Evolutionary conservation across 2,329 filamentous ascomycete genomes (phyloP), one percentile per base, ranked within the genome.

Genomic region (Penicillium sp.): DNA sequence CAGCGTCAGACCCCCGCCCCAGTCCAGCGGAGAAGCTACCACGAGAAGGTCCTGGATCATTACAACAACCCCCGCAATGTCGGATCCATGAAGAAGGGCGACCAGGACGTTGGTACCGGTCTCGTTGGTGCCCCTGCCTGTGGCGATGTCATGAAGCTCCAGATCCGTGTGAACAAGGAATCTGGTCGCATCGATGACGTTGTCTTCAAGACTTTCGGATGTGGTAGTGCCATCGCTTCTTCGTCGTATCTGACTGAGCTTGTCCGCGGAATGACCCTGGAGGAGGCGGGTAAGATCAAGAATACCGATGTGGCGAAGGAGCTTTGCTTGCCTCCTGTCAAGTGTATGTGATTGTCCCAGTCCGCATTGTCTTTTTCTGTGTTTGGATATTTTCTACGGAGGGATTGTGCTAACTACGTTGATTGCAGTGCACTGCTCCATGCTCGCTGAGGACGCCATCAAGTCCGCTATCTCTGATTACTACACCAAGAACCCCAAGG

Each of bases 291-390:
- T 57, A 89, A 90, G 81, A 91, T 99, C 71, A 90, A 92, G 82
- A 99, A 99, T 81, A 97, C 94, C 3, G 93, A 99, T 80, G 99
- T 99, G 75, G 95, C 95, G 40, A 96, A 96, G 83, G 96, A 99
- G 81, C 83, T 97, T 59, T 95, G 92, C 90, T 91, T 61, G 89
- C 92, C 92, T 38, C 92, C 92, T 63, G 92, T 96, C 54, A 96
- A 96, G 82, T 80, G 91, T 93, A 81, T 79, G 89, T 87, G 51
- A 14, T 14, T 1, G 8, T 26, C n/a, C 13, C 22, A 33, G 11
- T 11, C 16, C 22, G 2, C n/a, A 37, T 11, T 35, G 10, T 35
- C n/a, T 22, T 14, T 37, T 38, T 28, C 13, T 42, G 13, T 35
- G 19, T 33, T 33, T 22, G 42, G 48, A 22, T 45, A 51, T 30